A percentile compares a stretch with the other conserved stretches of the same genome.
Evolutionary conservation across 177 flowering plant genomes (phyloP).

Genomic region (Vitis hybrid): DNA sequence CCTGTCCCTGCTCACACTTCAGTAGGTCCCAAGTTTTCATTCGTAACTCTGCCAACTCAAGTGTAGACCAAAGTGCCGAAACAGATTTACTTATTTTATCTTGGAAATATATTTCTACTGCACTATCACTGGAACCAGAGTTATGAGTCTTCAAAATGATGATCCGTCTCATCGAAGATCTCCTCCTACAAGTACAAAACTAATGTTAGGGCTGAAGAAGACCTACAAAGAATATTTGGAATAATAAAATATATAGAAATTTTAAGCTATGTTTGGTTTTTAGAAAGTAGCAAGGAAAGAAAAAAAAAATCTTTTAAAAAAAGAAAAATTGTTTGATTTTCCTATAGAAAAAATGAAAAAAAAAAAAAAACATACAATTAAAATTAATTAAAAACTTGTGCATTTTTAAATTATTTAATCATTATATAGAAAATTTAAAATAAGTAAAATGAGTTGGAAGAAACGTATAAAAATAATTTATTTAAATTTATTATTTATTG

Average conservation of each 20-base stretch:
- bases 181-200: conserved; percentile 54
- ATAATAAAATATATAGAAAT: background rate
- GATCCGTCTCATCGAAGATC: conserved; percentile 83
- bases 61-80: background rate
- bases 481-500: too few species aligned
- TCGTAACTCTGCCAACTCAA: background rate
- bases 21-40: background rate
- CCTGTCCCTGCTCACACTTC: background rate
- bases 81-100: conserved; percentile 6
- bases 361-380: too few species aligned
- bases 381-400: too few species aligned
- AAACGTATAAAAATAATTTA: too few species aligned
- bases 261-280: background rate
- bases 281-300: too few species aligned
- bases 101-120: background rate
- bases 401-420: too few species aligned
- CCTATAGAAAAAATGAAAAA: too few species aligned
- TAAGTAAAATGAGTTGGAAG: too few species aligned
- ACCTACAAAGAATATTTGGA: background rate
- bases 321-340: too few species aligned
- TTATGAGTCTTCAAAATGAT: conserved; percentile 60
- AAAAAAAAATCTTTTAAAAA: too few species aligned
- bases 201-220: background rate
- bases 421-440: too few species aligned
- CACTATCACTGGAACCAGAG: background rate